phyloP scores from a whole-genome alignment of 1,284 basidiomycete genomes.

The Cerrena zonata region DNA sequence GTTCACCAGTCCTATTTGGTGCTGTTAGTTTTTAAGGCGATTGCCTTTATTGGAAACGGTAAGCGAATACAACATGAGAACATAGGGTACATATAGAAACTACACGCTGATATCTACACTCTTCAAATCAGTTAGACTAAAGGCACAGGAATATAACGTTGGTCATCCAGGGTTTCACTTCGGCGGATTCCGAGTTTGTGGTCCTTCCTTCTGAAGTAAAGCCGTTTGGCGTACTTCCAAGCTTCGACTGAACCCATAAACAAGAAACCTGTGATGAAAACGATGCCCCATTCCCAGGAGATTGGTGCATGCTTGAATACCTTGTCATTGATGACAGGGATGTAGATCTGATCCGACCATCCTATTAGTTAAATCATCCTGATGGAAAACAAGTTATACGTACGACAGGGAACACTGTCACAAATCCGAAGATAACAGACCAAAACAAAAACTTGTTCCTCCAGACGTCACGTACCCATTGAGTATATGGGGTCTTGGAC shows the following conservation, averaged over 20 bases:
- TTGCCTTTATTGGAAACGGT: too few relatives aligned
- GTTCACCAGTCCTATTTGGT: too few relatives aligned
- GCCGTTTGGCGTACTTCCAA: conserved; percentile 3
- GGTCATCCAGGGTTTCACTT: background rate
- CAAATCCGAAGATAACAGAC: conserved; percentile 42
- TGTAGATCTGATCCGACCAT: conserved; percentile 34
- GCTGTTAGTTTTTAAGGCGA: too few relatives aligned
- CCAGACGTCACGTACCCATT: conserved; percentile 32
- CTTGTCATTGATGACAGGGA: conserved; percentile 38
- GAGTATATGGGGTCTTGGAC: conserved; percentile 35
- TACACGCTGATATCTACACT: too few relatives aligned
- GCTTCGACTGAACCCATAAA: conserved; percentile 4
- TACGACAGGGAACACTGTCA: conserved; percentile 41
- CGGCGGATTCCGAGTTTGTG: background rate
- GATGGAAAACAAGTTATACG: too few relatives aligned
- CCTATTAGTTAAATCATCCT: too few relatives aligned
- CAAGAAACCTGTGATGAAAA: conserved; percentile 31
- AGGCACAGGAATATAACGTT: background rate
- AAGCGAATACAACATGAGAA: too few relatives aligned
- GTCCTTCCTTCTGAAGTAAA: conserved; percentile 1
- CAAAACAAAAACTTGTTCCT: conserved; percentile 51
- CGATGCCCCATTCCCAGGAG: conserved; percentile 41
- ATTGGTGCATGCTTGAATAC: conserved; percentile 41
- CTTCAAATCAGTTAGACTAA: too few relatives aligned
- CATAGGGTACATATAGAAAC: too few relatives aligned